These are phyloP conservation scores for Clavispora santaluciae DNA, from an alignment of 805 yeast genomes.

Conservation along the genomic window DNA sequence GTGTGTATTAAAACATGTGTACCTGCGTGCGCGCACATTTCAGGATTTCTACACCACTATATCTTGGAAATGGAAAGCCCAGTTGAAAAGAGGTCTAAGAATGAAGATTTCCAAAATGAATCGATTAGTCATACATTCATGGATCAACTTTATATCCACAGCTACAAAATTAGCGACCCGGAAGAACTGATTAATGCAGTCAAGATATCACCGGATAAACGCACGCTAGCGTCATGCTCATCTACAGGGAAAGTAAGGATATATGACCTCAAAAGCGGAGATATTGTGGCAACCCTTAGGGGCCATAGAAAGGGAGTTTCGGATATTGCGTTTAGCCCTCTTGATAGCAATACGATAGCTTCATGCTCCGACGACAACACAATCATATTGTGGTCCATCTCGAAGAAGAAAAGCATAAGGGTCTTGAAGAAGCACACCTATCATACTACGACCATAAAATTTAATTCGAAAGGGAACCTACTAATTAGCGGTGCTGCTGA, in stretches of 20 bases:
- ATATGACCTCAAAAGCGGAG: constrained; percentile 19
- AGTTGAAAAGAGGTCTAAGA: constrained; percentile 2
- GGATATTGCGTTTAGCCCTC: constrained; percentile 71
- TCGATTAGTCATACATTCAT: neutral
- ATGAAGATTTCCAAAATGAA: neutral
- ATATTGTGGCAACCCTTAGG: constrained; percentile 16
- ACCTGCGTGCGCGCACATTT: neutral
- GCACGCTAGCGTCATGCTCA: constrained; percentile 48
- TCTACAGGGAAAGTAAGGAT: constrained; percentile 27
- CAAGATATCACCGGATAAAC: constrained; percentile 60
- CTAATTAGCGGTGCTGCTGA: constrained; percentile 82
- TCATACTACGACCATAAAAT: constrained; percentile 69
- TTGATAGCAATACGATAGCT: constrained; percentile 63
- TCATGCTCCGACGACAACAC: constrained; percentile 85
- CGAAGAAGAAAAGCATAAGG: constrained; percentile 45
- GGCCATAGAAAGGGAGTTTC: constrained; percentile 75
- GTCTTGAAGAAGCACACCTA: constrained; percentile 76
- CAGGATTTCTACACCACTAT: neutral
- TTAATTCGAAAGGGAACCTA: constrained; percentile 70
- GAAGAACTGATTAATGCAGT: constrained; percentile 36
- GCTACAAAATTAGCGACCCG: constrained; percentile 6
- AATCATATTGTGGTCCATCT: constrained; percentile 65
- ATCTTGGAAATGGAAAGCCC: constrained; percentile 4
- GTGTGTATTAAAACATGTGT: too few relatives aligned
- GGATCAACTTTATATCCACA: constrained; percentile 12